These are phyloP conservation scores for Solanum megistacrolobum DNA, from an alignment of 257 asterid species.

Conservation along the genomic window DNA sequence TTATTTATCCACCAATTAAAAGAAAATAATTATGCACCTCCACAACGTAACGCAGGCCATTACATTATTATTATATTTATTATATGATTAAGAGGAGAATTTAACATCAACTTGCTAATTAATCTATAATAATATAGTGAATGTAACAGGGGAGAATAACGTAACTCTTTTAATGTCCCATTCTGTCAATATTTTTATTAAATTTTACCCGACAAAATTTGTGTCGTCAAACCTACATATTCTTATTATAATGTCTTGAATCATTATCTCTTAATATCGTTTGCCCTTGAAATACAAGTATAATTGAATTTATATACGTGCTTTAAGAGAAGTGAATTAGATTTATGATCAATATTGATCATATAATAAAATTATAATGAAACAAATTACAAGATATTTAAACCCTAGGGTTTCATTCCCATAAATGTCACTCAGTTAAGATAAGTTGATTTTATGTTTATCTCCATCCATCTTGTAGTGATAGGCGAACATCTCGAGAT, in stretches of 20 bases:
- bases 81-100: background rate
- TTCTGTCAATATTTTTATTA: background rate
- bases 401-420: background rate
- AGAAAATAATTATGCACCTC: background rate
- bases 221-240: background rate
- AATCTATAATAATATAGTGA: background rate
- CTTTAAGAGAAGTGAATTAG: background rate
- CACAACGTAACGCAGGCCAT: background rate
- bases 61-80: background rate
- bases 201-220: background rate
- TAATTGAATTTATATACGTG: background rate
- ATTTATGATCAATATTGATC: no score
- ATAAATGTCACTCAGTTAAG: background rate
- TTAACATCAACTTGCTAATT: background rate
- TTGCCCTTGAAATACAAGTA: background rate
- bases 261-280: background rate
- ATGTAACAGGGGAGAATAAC: background rate
- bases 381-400: background rate
- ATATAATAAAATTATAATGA: background rate
- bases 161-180: background rate
- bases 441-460: background rate
- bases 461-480: no score
- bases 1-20: background rate
- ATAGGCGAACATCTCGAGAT: no score
- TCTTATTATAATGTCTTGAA: background rate